Evolutionary conservation across 805 yeast genomes (phyloP).

Genomic region (Myxozyma kluyveri): DNA sequence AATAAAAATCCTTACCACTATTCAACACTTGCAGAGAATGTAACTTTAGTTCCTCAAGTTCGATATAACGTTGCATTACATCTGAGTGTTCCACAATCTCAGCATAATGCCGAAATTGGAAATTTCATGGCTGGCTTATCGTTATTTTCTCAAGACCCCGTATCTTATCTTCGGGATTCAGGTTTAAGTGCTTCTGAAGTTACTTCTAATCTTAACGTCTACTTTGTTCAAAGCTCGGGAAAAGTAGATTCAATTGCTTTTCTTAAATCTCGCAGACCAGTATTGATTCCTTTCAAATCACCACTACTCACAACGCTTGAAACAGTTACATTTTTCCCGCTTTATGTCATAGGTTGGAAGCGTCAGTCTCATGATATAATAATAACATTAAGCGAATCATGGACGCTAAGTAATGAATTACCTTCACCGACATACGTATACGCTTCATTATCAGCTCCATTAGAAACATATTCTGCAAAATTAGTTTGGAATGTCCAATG

Average conservation of each 20-base stretch:
- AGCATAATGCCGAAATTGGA: conserved; percentile 35
- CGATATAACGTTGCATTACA: conserved; percentile 35
- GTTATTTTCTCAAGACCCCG: conserved; percentile 26
- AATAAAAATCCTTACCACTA: conserved; percentile 5
- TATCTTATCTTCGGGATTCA: too few species aligned
- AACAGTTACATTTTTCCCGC: conserved; percentile 34
- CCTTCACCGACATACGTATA: conserved; percentile 19
- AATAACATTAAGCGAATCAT: conserved; percentile 31
- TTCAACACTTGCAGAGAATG: conserved; percentile 2
- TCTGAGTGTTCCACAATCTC: conserved; percentile 37
- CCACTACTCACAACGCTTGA: conserved; percentile 34
- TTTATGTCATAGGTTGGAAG: conserved; percentile 34
- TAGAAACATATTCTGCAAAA: conserved; percentile 26
- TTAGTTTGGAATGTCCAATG: conserved; percentile 35
- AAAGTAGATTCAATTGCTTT: neutral
- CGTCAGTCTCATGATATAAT: neutral
- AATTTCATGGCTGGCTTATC: conserved; percentile 36
- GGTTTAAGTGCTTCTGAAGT: neutral
- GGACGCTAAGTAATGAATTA: conserved; percentile 11
- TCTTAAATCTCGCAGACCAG: conserved; percentile 26
- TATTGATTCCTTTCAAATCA: conserved; percentile 37
- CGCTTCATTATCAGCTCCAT: neutral
- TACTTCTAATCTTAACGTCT: neutral
- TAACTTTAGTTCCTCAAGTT: conserved; percentile 7
- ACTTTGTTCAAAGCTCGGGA: neutral